Percentiles rank a stretch among this genome's conserved stretches.
These are phyloP conservation scores for Talaromyces adpressus DNA, from an alignment of 495 filamentous ascomycete genomes.

Conservation along the genomic window DNA sequence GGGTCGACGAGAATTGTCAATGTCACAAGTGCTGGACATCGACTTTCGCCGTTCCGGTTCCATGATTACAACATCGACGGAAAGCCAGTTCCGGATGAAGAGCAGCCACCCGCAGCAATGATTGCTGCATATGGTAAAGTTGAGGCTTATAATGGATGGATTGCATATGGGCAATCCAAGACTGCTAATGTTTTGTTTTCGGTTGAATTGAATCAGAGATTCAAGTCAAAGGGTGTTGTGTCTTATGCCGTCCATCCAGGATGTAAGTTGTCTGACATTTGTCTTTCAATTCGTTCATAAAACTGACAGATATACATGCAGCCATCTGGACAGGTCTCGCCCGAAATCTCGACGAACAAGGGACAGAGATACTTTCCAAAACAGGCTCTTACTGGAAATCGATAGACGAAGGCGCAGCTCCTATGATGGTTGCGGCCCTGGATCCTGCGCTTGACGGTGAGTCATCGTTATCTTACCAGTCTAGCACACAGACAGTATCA, in stretches of 20 bases:
- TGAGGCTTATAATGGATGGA: slow-evolving; percentile 21
- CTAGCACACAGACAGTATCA: background rate
- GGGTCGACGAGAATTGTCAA: slow-evolving; percentile 31
- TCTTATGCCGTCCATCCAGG: slow-evolving; percentile 21
- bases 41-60: slow-evolving; percentile 27
- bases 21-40: slow-evolving; percentile 35
- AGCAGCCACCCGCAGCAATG: slow-evolving; percentile 12
- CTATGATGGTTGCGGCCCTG: slow-evolving; percentile 48
- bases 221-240: slow-evolving; percentile 13
- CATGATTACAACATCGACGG: slow-evolving; percentile 13
- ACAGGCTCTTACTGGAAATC: slow-evolving; percentile 31
- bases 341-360: slow-evolving; percentile 15
- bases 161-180: slow-evolving; percentile 57
- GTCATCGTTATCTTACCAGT: background rate
- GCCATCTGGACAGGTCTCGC: slow-evolving; percentile 17
- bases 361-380: slow-evolving; percentile 13
- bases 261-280: slow-evolving; percentile 11
- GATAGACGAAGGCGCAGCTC: slow-evolving; percentile 44
- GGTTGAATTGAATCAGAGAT: slow-evolving; percentile 9
- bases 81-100: slow-evolving; percentile 13
- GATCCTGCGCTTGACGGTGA: slow-evolving; percentile 42
- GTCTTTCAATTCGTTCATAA: background rate
- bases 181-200: slow-evolving; percentile 53
- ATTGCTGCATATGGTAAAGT: slow-evolving; percentile 13
- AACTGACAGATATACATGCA: background rate